phyloP scores from a whole-genome alignment of 2,329 filamentous ascomycete genomes.

The Pseudogymnoascus sp. region DNA sequence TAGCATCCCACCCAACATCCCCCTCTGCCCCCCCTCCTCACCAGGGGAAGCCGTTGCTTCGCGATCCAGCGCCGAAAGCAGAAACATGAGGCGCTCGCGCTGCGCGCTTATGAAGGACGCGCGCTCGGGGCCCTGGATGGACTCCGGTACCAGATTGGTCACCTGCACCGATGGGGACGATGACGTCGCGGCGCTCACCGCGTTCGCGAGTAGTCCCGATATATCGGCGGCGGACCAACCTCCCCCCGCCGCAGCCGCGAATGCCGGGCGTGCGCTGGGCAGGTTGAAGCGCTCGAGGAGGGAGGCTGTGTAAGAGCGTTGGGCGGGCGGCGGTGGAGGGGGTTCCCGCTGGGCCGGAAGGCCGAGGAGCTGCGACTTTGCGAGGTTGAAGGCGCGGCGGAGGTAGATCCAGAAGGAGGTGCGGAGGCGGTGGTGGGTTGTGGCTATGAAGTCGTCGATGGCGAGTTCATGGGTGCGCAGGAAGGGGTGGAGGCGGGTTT shows the following conservation, averaged over 20 bases:
- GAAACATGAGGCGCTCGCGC: conserved; percentile 64
- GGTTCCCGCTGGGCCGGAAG: conserved; percentile 49
- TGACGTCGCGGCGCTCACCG: conserved; percentile 42
- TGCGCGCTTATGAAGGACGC: conserved; percentile 70
- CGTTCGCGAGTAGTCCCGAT: conserved; percentile 65
- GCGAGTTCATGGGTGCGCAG: conserved; percentile 75
- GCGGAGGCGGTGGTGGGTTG: conserved; percentile 69
- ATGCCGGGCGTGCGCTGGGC: conserved; percentile 56
- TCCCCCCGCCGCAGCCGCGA: conserved; percentile 24
- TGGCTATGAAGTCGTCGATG: conserved; percentile 85
- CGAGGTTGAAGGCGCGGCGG: conserved; percentile 59
- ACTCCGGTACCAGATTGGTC: conserved; percentile 56
- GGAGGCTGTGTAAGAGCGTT: conserved; percentile 61
- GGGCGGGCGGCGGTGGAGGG: conserved; percentile 39
- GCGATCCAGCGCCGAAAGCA: conserved; percentile 69
- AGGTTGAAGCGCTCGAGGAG: conserved; percentile 82
- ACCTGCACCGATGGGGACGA: conserved; percentile 19
- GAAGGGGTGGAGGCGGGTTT: conserved; percentile 78
- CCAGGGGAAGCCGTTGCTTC: conserved; percentile 53
- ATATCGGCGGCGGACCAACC: conserved; percentile 52
- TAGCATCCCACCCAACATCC: conserved; percentile 21
- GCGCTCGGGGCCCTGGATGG: conserved; percentile 58
- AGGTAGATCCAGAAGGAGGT: conserved; percentile 69
- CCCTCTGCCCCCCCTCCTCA: conserved; percentile 12
- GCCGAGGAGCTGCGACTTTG: conserved; percentile 73